Conservation (phyloP, 805 yeast species). For the Spathaspora hagerdaliae region DNA sequence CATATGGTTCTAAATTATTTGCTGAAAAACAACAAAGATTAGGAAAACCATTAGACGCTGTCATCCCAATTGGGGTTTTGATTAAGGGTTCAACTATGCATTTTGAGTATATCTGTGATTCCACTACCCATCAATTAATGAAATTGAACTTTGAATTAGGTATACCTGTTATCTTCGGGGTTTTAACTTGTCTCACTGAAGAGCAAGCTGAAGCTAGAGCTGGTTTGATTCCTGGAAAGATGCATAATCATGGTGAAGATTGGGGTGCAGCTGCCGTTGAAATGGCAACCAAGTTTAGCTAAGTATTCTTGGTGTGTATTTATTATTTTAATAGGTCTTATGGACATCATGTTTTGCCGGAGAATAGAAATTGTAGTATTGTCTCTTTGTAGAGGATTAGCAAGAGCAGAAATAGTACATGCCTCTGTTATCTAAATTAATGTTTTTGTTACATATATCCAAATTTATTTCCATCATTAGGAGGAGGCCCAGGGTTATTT, state of each 20-base stretch:
- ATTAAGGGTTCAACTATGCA: constrained; percentile 98
- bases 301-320: neutral
- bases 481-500: no score
- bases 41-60: constrained; percentile 65
- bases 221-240: constrained; percentile 66
- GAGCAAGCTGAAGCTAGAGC: constrained; percentile 93
- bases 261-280: constrained; percentile 99
- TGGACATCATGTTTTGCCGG: no score
- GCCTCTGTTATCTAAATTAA: no score
- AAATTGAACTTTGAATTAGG: constrained; percentile 62
- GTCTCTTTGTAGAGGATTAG: no score
- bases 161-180: constrained; percentile 88
- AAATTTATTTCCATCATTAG: no score
- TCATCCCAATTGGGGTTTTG: constrained; percentile 89
- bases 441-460: no score
- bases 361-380: no score
- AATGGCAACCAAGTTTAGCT: constrained; percentile 52
- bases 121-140: constrained; percentile 85
- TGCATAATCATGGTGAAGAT: constrained; percentile 96
- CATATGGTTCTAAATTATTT: constrained; percentile 66
- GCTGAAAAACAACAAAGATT: constrained; percentile 39
- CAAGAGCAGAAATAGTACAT: no score
- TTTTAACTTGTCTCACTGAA: constrained; percentile 88
- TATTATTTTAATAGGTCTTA: no score
- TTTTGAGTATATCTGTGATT: constrained; percentile 93